These are phyloP conservation scores for Gossypium herbaceum DNA, from an alignment of 345 rosid genomes.

Conservation along the genomic window DNA sequence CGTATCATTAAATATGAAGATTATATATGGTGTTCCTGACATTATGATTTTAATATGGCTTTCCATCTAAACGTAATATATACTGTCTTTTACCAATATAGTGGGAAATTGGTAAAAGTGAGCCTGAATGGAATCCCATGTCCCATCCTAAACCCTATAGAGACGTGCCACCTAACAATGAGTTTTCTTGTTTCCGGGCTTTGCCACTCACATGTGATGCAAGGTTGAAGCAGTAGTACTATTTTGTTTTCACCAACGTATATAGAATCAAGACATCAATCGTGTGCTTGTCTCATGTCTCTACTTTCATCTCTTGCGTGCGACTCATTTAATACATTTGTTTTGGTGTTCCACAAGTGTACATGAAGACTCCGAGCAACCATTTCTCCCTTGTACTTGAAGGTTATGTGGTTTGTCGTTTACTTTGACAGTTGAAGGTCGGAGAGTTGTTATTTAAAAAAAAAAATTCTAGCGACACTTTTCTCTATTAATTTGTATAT, in stretches of 20 bases:
- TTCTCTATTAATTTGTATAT: too few species aligned
- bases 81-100: background rate
- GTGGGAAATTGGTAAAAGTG: background rate
- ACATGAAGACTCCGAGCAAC: background rate
- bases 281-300: background rate
- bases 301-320: background rate
- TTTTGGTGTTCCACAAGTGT: background rate
- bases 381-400: too few species aligned
- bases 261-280: background rate
- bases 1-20: background rate
- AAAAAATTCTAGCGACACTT: too few species aligned
- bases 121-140: background rate
- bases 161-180: background rate
- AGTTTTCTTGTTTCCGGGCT: background rate
- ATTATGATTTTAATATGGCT: background rate
- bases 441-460: too few species aligned
- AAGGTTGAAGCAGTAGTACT: background rate
- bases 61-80: background rate
- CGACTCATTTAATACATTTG: background rate
- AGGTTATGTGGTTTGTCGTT: too few species aligned
- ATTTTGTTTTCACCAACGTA: background rate
- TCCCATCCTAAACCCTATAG: background rate
- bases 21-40: background rate
- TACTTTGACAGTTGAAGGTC: too few species aligned
- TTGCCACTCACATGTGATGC: background rate